Evolutionary conservation across 2,329 filamentous ascomycete species (phyloP).

Genomic region (Cadophora malorum): DNA sequence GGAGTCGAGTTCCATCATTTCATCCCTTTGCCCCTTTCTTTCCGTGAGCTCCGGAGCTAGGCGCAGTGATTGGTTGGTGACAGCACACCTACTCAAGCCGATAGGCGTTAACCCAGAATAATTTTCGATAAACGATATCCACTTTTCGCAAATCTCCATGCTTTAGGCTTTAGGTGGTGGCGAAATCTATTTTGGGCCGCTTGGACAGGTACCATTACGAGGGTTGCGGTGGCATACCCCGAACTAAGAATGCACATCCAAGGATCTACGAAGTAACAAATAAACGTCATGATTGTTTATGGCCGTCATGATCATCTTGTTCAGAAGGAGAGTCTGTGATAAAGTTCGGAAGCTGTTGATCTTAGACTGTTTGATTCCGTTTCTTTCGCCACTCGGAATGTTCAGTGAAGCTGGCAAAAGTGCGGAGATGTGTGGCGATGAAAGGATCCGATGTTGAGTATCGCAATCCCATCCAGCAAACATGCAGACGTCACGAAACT

Average conservation of each 20-base stretch:
- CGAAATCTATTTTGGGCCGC: slow-evolving; percentile 28
- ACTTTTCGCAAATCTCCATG: slow-evolving; percentile 1
- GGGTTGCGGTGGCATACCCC: not conserved
- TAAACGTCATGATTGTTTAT: slow-evolving; percentile 1
- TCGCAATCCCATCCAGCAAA: not conserved
- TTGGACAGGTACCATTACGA: slow-evolving; percentile 24
- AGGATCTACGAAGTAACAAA: not conserved
- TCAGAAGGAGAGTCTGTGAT: no score
- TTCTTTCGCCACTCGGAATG: no score
- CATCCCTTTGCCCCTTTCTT: not conserved
- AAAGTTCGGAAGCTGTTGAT: not conserved
- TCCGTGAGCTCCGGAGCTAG: not conserved
- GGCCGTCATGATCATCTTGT: no score
- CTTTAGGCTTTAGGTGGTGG: not conserved
- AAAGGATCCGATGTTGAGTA: not conserved
- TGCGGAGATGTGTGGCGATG: no score
- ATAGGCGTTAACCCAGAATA: not conserved
- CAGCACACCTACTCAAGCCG: not conserved
- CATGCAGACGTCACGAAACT: not conserved
- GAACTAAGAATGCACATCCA: slow-evolving; percentile 1
- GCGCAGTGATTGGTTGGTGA: not conserved
- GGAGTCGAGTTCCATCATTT: not conserved
- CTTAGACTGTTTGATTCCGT: not conserved
- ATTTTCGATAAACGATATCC: slow-evolving; percentile 7
- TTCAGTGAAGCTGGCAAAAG: no score